Base-by-base conservation (phyloP, 345 rosid genomes). In the Boechera retrofracta region DNA sequence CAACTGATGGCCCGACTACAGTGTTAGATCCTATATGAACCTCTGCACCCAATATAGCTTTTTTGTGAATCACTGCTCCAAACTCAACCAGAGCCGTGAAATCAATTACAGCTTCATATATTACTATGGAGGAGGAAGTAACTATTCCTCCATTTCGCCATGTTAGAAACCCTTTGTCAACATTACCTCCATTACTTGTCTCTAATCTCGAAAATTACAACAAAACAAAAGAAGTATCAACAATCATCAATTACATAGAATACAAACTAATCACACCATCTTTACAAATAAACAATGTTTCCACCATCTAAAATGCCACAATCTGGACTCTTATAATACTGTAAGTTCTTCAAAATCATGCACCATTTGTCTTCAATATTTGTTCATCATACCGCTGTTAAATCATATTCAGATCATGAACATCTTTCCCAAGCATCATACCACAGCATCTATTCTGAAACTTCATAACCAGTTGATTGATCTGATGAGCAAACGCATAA, bases 181-280 rank as follows among this genome's bases (percentile, higher is more conserved):
- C 71, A 45, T 21, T 6, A 59, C 73, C 73, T 4, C 72, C 80
- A 41, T n/a, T 38, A 39, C 77, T 75, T 79, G 24, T 21, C 63
- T 77, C 92, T 82, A 57, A 71, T 65, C 78, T 85, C 74, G 42
- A 60, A n/a, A 68, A 73, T 61, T 29, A 16, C 66, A 63, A 16
- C 3, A 10, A 26, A 51, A 32, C 63, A 44, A 39, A 42, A 64
- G 18, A 68, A 76, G 47, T 44, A 64, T 29, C 36, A 21, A 7
- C 60, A 77, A 60, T 59, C 69, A 75, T 21, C 39, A 52, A n/a
- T 61, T 26, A 48, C 41, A 42, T 38, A 26, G 10, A 61, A 41
- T 5, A 38, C 62, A 59, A 32, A 36, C 38, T 21, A 21, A 1
- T 21, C 24, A 21, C 24, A 21, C 24, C 24, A 21, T 18, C 21